phyloP scores from a whole-genome alignment of 208 protist genomes.

The Trypanosoma platydactyli region DNA sequence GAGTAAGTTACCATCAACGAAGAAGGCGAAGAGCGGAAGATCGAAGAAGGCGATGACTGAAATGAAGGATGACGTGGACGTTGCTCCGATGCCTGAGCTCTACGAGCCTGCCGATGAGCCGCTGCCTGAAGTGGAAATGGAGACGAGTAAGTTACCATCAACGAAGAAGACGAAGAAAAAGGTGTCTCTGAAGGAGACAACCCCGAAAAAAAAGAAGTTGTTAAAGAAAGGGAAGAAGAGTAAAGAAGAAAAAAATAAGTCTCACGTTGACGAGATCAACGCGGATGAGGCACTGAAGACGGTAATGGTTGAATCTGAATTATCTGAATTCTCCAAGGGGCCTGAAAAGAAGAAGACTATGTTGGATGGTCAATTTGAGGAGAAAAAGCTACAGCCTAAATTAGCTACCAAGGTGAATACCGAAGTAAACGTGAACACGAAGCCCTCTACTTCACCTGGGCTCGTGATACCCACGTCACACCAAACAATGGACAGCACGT shows the following conservation, averaged over 20 bases:
- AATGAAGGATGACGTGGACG: neutral
- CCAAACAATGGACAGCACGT: neutral
- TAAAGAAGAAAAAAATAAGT: slow-evolving; percentile 6
- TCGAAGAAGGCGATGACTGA: neutral
- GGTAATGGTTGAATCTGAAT: slow-evolving; percentile 8
- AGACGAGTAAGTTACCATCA: neutral
- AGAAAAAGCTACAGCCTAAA: slow-evolving; percentile 8
- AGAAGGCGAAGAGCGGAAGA: neutral
- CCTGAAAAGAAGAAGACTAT: slow-evolving; percentile 15
- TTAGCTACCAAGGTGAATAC: slow-evolving; percentile 11
- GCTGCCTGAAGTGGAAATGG: neutral
- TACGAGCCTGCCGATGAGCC: slow-evolving; percentile 3
- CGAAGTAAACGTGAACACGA: slow-evolving; percentile 18
- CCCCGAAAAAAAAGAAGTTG: slow-evolving; percentile 15
- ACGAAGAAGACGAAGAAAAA: neutral
- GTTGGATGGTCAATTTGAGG: slow-evolving; percentile 23
- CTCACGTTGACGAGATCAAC: neutral
- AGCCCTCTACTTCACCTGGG: neutral
- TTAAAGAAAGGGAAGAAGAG: slow-evolving; percentile 16
- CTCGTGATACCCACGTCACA: neutral
- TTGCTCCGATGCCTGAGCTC: too few relatives aligned
- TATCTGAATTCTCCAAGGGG: slow-evolving; percentile 14
- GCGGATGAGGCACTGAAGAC: neutral
- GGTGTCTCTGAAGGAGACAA: slow-evolving; percentile 13
- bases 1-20: neutral